Percentiles rank a stretch among this genome's conserved stretches.
These are phyloP conservation scores for Eucalyptus albens DNA, from an alignment of 345 rosid genomes.

Conservation along the genomic window DNA sequence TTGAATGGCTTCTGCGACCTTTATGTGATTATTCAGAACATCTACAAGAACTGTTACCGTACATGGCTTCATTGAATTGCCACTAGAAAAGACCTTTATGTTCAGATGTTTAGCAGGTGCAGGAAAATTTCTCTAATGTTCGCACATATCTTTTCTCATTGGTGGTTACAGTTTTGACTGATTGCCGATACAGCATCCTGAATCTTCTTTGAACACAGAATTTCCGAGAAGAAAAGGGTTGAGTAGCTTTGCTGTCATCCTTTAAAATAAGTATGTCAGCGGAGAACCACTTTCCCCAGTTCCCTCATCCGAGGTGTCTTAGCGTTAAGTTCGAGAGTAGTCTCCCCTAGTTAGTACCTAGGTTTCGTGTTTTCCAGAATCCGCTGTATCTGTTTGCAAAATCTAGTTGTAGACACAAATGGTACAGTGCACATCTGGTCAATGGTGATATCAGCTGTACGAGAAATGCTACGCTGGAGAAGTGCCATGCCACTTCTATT, in stretches of 20 bases:
- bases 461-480: background rate
- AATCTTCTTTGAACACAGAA: background rate
- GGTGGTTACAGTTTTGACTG: background rate
- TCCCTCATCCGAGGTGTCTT: background rate
- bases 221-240: slow-evolving; percentile 12
- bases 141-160: background rate
- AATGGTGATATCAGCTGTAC: background rate
- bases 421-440: background rate
- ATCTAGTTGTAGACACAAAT: background rate
- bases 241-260: background rate
- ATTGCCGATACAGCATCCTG: background rate
- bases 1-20: background rate
- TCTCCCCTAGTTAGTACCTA: background rate
- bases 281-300: background rate
- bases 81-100: background rate
- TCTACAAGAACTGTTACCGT: background rate
- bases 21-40: background rate
- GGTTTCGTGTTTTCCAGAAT: background rate
- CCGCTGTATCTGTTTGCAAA: background rate
- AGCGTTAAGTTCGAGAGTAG: background rate
- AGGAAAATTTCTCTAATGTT: background rate
- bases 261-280: background rate
- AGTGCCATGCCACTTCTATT: background rate
- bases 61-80: background rate
- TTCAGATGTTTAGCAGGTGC: background rate